Conservation (phyloP, 192 early-diverging fungal species). For the Rhizophagus prolifer region DNA sequence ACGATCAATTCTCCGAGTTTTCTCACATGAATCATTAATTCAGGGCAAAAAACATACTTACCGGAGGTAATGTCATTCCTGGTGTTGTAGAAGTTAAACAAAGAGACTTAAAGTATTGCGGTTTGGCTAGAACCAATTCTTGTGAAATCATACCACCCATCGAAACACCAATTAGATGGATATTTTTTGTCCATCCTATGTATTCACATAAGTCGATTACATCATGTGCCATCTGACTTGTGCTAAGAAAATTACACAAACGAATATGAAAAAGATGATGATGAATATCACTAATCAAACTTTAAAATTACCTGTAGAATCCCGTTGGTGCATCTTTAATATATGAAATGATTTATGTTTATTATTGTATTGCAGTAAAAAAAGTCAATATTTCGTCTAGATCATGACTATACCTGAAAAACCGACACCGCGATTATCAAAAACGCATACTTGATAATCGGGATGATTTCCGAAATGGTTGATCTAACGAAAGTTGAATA, state of each 20-base stretch:
- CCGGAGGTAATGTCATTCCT: slow-evolving; percentile 39
- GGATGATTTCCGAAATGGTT: slow-evolving; percentile 62
- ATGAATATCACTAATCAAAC: too few species aligned
- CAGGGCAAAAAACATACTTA: neutral
- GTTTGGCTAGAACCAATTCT: slow-evolving; percentile 61
- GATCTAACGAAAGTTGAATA: slow-evolving; percentile 41
- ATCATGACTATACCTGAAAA: slow-evolving; percentile 41
- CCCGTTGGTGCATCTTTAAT: slow-evolving; percentile 52
- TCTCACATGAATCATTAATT: neutral
- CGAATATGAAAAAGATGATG: neutral
- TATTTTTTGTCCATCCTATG: slow-evolving; percentile 67
- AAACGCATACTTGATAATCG: slow-evolving; percentile 71
- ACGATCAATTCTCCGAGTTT: neutral
- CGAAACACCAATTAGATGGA: slow-evolving; percentile 81
- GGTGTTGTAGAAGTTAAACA: slow-evolving; percentile 61
- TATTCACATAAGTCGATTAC: slow-evolving; percentile 64
- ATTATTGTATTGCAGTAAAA: neutral
- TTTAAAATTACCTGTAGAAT: slow-evolving; percentile 47
- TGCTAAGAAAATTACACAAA: slow-evolving; percentile 34
- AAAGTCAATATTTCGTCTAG: neutral
- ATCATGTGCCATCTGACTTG: slow-evolving; percentile 80
- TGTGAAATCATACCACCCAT: slow-evolving; percentile 88
- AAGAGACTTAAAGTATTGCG: slow-evolving; percentile 58
- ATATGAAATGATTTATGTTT: neutral
- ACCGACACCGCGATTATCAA: slow-evolving; percentile 86